These are phyloP conservation scores for Cyberlindnera euphorbiiphila DNA, from an alignment of 805 yeast genomes.

Conservation along the genomic window DNA sequence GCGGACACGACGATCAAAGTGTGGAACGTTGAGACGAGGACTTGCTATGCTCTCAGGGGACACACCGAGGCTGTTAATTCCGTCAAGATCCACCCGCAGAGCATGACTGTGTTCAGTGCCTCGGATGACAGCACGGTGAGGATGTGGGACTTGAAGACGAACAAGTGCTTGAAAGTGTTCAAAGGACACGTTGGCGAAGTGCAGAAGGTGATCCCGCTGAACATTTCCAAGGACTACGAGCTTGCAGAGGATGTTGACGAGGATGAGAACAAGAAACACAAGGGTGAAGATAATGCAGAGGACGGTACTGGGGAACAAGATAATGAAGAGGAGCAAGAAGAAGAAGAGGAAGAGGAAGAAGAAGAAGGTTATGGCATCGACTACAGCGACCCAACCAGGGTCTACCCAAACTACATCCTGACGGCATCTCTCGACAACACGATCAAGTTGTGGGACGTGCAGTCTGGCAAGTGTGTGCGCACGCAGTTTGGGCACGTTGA, in stretches of 20 bases:
- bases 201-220: slow-evolving; percentile 85
- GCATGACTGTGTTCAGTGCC: slow-evolving; percentile 78
- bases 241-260: slow-evolving; percentile 37
- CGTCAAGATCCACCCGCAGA: slow-evolving; percentile 78
- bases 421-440: slow-evolving; percentile 92
- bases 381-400: slow-evolving; percentile 27
- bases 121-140: slow-evolving; percentile 90
- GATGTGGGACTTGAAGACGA: slow-evolving; percentile 89
- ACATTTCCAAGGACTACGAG: slow-evolving; percentile 61
- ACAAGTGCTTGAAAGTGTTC: slow-evolving; percentile 74
- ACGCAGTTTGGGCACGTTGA: slow-evolving; percentile 98
- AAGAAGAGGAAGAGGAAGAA: slow-evolving; percentile 20
- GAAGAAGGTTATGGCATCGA: slow-evolving; percentile 28
- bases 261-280: slow-evolving; percentile 18
- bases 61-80: slow-evolving; percentile 91
- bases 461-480: slow-evolving; percentile 80
- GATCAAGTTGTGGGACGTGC: slow-evolving; percentile 87
- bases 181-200: slow-evolving; percentile 93
- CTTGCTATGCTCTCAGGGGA: slow-evolving; percentile 90
- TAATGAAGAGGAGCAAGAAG: slow-evolving; percentile 6
- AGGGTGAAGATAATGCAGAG: slow-evolving; percentile 15
- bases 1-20: slow-evolving; percentile 91
- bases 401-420: slow-evolving; percentile 76
- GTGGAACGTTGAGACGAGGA: slow-evolving; percentile 93
- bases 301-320: slow-evolving; percentile 21